Evolutionary conservation across 2,329 filamentous ascomycete species (phyloP).

Genomic region (Neofusicoccum cordaticola): DNA sequence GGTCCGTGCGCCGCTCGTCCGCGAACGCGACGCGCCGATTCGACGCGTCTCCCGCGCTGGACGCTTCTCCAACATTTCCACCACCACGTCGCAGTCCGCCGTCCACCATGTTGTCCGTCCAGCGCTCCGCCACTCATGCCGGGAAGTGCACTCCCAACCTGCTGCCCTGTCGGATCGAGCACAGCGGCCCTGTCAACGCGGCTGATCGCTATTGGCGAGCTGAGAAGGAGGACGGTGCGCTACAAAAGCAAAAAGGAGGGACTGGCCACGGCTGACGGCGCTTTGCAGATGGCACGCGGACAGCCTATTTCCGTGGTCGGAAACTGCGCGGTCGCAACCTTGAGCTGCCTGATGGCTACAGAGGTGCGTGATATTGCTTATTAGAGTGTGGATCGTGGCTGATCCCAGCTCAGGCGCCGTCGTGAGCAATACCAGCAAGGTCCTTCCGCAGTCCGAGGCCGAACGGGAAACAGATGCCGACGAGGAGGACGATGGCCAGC

Average conservation of each 20-base stretch:
- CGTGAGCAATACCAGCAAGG: conserved; percentile 19
- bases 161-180: conserved; percentile 75
- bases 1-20: neutral
- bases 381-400: neutral
- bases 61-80: neutral
- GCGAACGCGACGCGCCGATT: neutral
- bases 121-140: conserved; percentile 24
- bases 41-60: neutral
- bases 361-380: conserved; percentile 40
- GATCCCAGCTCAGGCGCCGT: conserved; percentile 20
- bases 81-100: neutral
- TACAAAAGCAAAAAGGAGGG: neutral
- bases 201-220: conserved; percentile 70
- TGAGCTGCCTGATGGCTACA: conserved; percentile 68
- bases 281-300: conserved; percentile 40
- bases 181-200: conserved; percentile 68
- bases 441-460: neutral
- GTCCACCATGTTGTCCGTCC: conserved; percentile 45
- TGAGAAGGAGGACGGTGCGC: conserved; percentile 24
- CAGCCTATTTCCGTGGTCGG: conserved; percentile 74
- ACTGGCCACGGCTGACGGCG: neutral
- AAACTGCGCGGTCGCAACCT: conserved; percentile 69
- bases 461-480: conserved; percentile 20
- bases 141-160: conserved; percentile 62
- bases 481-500: conserved; percentile 20